Conservation (phyloP, 2,329 filamentous ascomycete genomes). For the Capronia americana region DNA sequence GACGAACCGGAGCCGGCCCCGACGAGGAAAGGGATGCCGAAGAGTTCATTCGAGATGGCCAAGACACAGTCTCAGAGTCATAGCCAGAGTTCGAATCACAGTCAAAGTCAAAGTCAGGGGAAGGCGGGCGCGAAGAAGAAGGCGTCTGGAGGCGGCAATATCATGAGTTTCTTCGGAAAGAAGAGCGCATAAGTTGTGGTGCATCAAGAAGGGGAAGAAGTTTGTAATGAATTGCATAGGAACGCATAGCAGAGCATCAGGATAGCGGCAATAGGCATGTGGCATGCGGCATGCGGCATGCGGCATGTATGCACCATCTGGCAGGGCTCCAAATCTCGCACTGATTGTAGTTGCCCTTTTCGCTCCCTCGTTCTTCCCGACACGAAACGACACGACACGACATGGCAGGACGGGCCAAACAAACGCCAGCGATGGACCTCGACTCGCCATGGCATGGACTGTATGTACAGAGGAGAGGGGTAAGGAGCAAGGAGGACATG, state of each 20-base stretch:
- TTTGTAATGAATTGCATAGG: not conserved
- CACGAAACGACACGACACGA: too few relatives aligned
- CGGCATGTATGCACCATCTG: too few relatives aligned
- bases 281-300: too few relatives aligned
- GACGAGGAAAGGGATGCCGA: slow-evolving; percentile 42
- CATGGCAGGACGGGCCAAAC: too few relatives aligned
- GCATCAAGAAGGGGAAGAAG: not conserved
- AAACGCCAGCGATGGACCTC: too few relatives aligned
- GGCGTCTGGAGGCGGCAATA: slow-evolving; percentile 68
- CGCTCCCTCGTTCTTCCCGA: too few relatives aligned
- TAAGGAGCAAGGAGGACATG: too few relatives aligned
- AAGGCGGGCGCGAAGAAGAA: slow-evolving; percentile 47
- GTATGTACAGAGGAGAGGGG: too few relatives aligned
- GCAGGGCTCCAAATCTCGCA: too few relatives aligned
- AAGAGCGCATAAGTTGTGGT: slow-evolving; percentile 52
- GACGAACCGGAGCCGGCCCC: slow-evolving; percentile 71
- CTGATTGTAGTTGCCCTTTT: too few relatives aligned
- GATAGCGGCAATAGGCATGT: too few relatives aligned
- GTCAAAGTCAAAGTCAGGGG: slow-evolving; percentile 16
- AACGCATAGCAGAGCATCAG: not conserved
- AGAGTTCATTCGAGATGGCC: slow-evolving; percentile 36
- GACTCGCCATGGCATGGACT: too few relatives aligned
- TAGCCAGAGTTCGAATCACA: slow-evolving; percentile 63
- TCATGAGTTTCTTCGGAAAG: slow-evolving; percentile 92
- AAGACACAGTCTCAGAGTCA: slow-evolving; percentile 50